These are phyloP conservation scores for Achlya hypogyna DNA, from an alignment of 352 stramenopile genomes.

Conservation along the genomic window DNA sequence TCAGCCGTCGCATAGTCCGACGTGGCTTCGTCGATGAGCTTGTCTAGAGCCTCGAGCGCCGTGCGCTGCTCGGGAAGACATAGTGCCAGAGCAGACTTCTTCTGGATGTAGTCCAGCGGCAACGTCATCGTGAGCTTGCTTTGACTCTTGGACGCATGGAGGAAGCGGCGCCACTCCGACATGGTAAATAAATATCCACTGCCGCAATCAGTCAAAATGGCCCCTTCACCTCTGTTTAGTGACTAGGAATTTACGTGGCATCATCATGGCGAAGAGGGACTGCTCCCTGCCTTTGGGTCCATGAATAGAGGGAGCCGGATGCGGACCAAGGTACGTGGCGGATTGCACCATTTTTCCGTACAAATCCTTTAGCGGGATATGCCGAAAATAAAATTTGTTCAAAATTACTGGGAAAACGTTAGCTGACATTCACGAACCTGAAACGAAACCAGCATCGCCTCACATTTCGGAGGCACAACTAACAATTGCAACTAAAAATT, in stretches of 20 bases:
- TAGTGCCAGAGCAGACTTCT: conserved; percentile 64
- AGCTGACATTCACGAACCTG: background rate
- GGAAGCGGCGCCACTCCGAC: background rate
- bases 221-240: background rate
- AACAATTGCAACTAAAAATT: no score
- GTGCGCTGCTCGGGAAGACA: conserved; percentile 67
- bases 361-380: background rate
- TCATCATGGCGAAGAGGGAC: background rate
- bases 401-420: background rate
- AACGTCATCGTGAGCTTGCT: conserved; percentile 56
- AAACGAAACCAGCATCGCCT: no score
- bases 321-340: background rate
- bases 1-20: conserved; percentile 60
- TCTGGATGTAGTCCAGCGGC: conserved; percentile 60
- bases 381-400: background rate
- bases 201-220: background rate
- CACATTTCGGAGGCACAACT: no score
- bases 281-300: background rate
- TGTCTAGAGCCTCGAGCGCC: conserved; percentile 61
- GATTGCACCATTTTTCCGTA: background rate
- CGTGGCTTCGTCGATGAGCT: conserved; percentile 59
- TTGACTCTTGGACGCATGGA: conserved; percentile 3
- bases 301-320: background rate
- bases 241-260: background rate
- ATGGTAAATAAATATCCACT: background rate